Conservation (phyloP, 345 rosid species). For the Camelina neglecta region DNA sequence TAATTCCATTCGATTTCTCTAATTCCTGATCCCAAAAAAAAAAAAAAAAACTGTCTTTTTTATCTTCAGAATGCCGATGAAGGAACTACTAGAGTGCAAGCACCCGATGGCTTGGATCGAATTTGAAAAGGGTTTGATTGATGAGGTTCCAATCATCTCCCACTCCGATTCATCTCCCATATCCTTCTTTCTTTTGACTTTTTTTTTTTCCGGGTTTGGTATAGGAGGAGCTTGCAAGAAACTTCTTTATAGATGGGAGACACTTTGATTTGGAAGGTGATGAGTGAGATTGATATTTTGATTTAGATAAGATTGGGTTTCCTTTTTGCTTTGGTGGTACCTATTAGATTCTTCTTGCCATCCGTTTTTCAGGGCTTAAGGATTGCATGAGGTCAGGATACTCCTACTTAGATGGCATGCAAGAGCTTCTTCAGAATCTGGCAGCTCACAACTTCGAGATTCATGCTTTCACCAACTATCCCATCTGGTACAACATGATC, state of each 20-base stretch:
- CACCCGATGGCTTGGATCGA: conserved; percentile 91
- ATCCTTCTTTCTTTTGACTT: background rate
- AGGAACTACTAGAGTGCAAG: conserved; percentile 76
- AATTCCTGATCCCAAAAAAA: background rate
- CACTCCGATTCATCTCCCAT: background rate
- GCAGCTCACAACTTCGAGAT: conserved; percentile 67
- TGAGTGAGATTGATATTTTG: background rate
- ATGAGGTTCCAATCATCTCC: conserved; percentile 60
- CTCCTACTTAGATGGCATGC: conserved; percentile 76
- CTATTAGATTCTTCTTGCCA: background rate
- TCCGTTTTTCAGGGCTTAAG: conserved; percentile 65
- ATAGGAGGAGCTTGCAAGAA: conserved; percentile 76
- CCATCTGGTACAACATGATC: conserved; percentile 78
- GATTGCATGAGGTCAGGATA: conserved; percentile 72
- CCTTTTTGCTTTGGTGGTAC: background rate
- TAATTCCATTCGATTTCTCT: background rate
- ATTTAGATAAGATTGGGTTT: background rate
- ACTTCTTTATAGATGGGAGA: conserved; percentile 86
- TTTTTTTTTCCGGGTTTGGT: background rate
- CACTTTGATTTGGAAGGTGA: conserved; percentile 85
- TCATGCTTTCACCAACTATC: conserved; percentile 95
- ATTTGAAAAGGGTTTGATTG: conserved; percentile 81
- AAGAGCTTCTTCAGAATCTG: conserved; percentile 64
- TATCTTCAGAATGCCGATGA: conserved; percentile 67
- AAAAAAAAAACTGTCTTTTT: background rate